Evolutionary conservation across 305 asterid genomes (phyloP).

Genomic region (Fraxinus xanthoxyloides): DNA sequence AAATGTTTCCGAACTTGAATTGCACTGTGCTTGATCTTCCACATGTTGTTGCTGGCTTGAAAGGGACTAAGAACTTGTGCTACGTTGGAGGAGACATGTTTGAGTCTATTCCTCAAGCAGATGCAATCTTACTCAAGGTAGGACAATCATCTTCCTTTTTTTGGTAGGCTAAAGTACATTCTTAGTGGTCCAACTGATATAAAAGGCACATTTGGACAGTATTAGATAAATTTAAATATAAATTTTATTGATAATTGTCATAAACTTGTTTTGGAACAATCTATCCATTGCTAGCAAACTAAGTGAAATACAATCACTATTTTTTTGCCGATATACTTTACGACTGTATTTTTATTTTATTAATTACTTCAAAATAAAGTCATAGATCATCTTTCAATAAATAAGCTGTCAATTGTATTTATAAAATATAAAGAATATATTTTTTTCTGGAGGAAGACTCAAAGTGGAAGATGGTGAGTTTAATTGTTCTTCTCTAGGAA

Average conservation of each 20-base stretch:
- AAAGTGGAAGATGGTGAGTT: background rate
- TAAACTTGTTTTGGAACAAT: background rate
- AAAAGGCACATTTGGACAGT: no score
- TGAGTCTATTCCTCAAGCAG: slow-evolving; percentile 33
- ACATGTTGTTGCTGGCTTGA: slow-evolving; percentile 6
- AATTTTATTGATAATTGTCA: no score
- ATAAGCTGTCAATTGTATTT: background rate
- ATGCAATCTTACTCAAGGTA: slow-evolving; percentile 15
- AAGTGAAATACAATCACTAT: background rate
- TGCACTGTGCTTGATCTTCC: slow-evolving; percentile 33
- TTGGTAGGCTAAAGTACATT: no score
- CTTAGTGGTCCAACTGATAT: background rate
- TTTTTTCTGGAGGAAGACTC: background rate
- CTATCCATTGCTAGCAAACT: background rate
- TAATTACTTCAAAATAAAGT: background rate
- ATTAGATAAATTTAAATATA: no score
- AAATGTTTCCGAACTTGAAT: slow-evolving; percentile 16
- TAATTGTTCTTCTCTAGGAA: background rate
- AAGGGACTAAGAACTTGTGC: slow-evolving; percentile 24
- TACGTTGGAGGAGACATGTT: slow-evolving; percentile 55
- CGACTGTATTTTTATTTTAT: background rate
- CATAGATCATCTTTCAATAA: background rate
- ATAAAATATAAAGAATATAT: no score
- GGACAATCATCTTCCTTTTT: no score
- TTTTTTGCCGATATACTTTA: no score